phyloP scores from a whole-genome alignment of 2,329 filamentous ascomycete genomes.

The Nigrospora oryzae region DNA sequence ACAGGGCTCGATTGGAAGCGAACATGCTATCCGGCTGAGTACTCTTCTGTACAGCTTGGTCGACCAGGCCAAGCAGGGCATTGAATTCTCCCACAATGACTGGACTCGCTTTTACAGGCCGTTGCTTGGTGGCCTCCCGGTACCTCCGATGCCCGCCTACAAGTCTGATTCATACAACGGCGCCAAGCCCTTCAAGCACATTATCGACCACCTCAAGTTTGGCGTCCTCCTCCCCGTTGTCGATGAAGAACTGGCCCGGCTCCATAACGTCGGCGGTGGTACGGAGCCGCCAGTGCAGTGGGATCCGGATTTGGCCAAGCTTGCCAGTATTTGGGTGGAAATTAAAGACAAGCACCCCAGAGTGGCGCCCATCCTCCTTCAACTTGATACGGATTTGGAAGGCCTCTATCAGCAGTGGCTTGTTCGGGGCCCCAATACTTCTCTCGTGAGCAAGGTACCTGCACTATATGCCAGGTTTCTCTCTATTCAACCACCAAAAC shows the following conservation, averaged over 20 bases:
- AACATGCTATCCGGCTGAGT: slow-evolving; percentile 38
- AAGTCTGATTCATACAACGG: slow-evolving; percentile 24
- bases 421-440: neutral
- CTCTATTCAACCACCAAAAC: neutral
- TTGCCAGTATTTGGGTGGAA: neutral
- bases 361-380: neutral
- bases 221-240: slow-evolving; percentile 35
- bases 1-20: slow-evolving; percentile 37
- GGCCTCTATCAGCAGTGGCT: neutral
- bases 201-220: slow-evolving; percentile 57
- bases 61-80: slow-evolving; percentile 48
- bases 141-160: slow-evolving; percentile 31
- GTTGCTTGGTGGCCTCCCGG: slow-evolving; percentile 9
- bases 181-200: slow-evolving; percentile 28
- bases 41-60: slow-evolving; percentile 44
- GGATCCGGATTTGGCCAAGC: neutral
- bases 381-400: neutral
- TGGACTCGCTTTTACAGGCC: slow-evolving; percentile 28
- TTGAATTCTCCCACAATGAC: slow-evolving; percentile 33
- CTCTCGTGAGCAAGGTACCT: neutral
- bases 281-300: neutral
- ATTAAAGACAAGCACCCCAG: neutral
- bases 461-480: neutral
- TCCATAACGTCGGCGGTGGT: slow-evolving; percentile 15
- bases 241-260: slow-evolving; percentile 21